Conservation (phyloP, 108 stramenopile species). For the Nitzschia sp. region DNA sequence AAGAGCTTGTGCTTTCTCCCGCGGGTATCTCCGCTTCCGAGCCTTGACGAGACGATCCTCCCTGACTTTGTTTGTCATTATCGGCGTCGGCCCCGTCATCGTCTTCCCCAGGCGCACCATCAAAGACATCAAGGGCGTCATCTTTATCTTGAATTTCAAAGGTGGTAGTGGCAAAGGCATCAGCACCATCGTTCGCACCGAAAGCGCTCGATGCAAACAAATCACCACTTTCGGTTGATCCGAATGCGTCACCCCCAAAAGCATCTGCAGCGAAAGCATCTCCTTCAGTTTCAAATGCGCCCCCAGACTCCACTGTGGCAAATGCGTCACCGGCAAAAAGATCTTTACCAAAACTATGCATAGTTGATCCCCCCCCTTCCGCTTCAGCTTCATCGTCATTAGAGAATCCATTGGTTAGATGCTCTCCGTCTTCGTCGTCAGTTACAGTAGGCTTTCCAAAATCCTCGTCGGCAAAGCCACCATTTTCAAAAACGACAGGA, state of each 20-base stretch:
- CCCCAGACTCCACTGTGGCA: neutral
- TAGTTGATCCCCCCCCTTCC: neutral
- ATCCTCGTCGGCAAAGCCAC: neutral
- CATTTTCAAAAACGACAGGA: neutral
- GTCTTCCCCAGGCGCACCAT: neutral
- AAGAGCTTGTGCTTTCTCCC: conserved; percentile 10
- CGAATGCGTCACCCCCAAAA: neutral
- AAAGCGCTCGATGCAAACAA: neutral
- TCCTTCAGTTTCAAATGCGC: neutral
- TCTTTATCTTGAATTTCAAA: neutral
- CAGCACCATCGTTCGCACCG: conserved; percentile 1
- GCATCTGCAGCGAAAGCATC: neutral
- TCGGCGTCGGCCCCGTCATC: neutral
- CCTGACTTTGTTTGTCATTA: neutral
- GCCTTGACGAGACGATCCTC: neutral
- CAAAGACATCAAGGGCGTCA: neutral
- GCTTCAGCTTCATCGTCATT: neutral
- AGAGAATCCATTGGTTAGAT: neutral
- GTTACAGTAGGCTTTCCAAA: neutral
- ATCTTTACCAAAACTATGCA: conserved; percentile 3
- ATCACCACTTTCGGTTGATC: neutral
- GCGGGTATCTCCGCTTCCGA: neutral
- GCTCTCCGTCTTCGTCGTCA: neutral
- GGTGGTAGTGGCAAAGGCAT: neutral
- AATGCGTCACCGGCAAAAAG: conserved; percentile 4